These are phyloP conservation scores for Hygrocybe punicea DNA, from an alignment of 768 basidiomycete genomes.

Conservation along the genomic window DNA sequence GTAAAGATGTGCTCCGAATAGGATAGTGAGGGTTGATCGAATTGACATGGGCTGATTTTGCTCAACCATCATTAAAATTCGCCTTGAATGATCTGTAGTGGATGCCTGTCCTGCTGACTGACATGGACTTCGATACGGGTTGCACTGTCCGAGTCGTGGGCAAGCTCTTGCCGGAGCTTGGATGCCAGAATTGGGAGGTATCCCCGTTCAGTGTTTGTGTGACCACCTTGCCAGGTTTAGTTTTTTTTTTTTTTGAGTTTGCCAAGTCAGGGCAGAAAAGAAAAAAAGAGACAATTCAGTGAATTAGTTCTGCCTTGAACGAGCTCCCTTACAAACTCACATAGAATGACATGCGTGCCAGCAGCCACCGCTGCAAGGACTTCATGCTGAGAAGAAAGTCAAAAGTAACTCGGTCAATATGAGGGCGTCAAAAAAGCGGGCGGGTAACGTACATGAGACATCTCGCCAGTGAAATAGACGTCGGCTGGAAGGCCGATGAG, in stretches of 20 bases:
- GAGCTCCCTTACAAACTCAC: too few relatives aligned
- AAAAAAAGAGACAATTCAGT: too few relatives aligned
- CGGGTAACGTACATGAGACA: conserved; percentile 68
- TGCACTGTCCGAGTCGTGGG: conserved; percentile 33
- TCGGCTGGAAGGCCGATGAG: conserved; percentile 72
- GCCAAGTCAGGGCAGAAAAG: too few relatives aligned
- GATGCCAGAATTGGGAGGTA: conserved; percentile 75
- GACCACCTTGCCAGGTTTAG: conserved; percentile 60
- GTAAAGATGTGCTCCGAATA: neutral
- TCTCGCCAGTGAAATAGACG: conserved; percentile 90
- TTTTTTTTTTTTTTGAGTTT: too few relatives aligned
- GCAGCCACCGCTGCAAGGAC: conserved; percentile 75
- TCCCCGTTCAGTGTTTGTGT: conserved; percentile 93
- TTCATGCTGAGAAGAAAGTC: conserved; percentile 60
- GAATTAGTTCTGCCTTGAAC: too few relatives aligned
- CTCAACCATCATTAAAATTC: neutral
- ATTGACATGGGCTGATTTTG: neutral
- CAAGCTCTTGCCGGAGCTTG: conserved; percentile 56
- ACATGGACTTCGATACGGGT: conserved; percentile 60
- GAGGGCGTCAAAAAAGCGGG: conserved; percentile 9
- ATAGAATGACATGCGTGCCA: conserved; percentile 79
- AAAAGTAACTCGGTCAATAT: conserved; percentile 17
- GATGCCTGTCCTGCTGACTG: conserved; percentile 71
- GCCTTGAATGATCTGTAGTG: conserved; percentile 53
- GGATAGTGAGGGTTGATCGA: neutral